A percentile compares a stretch with the other conserved stretches of the same genome.
Conservation (phyloP, 2,329 filamentous ascomycete species). For the Claviceps lovelessii region DNA sequence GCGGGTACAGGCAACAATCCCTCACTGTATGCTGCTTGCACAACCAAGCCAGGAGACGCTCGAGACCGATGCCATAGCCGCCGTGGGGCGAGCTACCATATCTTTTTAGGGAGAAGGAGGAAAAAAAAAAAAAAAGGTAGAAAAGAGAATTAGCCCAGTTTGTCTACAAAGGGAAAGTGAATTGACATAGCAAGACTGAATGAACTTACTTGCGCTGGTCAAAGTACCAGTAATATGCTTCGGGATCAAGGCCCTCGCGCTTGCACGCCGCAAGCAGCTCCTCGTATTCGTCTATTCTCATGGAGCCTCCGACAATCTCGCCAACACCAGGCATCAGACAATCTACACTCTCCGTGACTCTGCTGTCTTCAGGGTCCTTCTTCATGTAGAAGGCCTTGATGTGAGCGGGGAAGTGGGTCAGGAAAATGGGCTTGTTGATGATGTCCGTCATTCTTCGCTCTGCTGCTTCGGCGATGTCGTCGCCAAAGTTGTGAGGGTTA, state of each 20-base stretch:
- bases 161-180: background rate
- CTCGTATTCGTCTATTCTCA: slow-evolving; percentile 88
- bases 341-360: slow-evolving; percentile 90
- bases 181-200: background rate
- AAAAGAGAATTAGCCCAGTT: background rate
- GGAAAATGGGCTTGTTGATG: slow-evolving; percentile 88
- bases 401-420: slow-evolving; percentile 91
- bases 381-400: slow-evolving; percentile 99
- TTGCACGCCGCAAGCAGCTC: slow-evolving; percentile 82
- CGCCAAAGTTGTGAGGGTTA: slow-evolving; percentile 78
- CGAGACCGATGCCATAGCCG: slow-evolving; percentile 69
- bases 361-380: slow-evolving; percentile 60
- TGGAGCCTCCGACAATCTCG: slow-evolving; percentile 90
- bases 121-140: background rate
- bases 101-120: slow-evolving; percentile 4
- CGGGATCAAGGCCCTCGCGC: slow-evolving; percentile 69
- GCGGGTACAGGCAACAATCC: slow-evolving; percentile 58
- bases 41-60: slow-evolving; percentile 43
- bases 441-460: slow-evolving; percentile 95
- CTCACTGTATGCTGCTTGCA: slow-evolving; percentile 48
- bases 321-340: slow-evolving; percentile 79
- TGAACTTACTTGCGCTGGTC: slow-evolving; percentile 64
- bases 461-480: slow-evolving; percentile 95
- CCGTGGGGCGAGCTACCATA: slow-evolving; percentile 87
- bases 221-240: slow-evolving; percentile 95